Conservation (phyloP, 2,329 filamentous ascomycete genomes). For the Magnaporthiopsis incrustans region DNA sequence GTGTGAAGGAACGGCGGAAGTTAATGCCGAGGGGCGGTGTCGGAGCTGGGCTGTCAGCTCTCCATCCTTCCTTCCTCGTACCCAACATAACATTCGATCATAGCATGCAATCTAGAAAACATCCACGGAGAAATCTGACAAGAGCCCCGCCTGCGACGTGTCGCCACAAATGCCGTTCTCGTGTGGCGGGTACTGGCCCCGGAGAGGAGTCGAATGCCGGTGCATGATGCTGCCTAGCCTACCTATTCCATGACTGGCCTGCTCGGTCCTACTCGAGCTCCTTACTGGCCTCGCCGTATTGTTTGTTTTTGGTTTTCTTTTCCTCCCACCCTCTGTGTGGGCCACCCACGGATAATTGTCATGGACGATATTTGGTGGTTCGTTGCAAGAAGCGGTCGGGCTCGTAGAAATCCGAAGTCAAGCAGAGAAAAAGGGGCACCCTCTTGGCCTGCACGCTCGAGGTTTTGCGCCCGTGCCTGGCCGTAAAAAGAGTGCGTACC, state of each 20-base stretch:
- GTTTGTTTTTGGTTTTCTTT: neutral
- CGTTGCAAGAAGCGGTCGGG: no score
- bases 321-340: no score
- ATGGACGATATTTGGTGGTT: neutral
- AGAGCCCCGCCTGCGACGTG: neutral
- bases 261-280: neutral
- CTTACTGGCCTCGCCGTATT: neutral
- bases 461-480: neutral
- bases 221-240: no score
- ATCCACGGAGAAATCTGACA: neutral
- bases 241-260: neutral
- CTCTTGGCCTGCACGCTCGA: no score
- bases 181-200: neutral
- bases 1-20: neutral
- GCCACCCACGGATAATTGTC: no score
- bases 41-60: no score
- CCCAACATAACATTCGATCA: neutral
- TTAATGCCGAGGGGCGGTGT: no score
- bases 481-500: neutral
- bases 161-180: neutral
- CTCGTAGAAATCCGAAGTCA: neutral
- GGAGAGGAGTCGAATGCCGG: neutral
- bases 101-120: no score
- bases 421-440: no score
- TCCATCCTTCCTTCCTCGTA: neutral